phyloP scores from a whole-genome alignment of 352 stramenopile species.

The Phytophthora chlamydospora region DNA sequence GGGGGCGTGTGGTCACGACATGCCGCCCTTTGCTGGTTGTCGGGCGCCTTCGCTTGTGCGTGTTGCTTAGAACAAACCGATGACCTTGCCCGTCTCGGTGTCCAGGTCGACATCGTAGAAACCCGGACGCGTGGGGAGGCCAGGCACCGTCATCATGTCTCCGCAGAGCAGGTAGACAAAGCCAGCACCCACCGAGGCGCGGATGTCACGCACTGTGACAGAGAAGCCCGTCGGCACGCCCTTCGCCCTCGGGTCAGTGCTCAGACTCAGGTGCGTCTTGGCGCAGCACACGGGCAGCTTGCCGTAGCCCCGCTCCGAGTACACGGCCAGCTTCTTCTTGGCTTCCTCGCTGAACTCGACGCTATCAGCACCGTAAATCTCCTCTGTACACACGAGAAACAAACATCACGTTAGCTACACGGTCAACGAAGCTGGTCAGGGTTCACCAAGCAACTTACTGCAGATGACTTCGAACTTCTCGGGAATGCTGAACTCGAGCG shows the following conservation, averaged over 20 bases:
- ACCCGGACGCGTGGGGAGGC: constrained; percentile 96
- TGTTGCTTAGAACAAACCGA: constrained; percentile 91
- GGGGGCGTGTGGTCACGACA: constrained; percentile 24
- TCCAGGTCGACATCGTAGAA: constrained; percentile 99
- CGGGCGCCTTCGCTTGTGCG: not conserved
- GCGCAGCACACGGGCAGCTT: constrained; percentile 96
- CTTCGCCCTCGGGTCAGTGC: constrained; percentile 93
- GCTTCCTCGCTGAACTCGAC: constrained; percentile 96
- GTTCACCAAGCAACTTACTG: constrained; percentile 93
- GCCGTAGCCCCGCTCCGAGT: constrained; percentile 75
- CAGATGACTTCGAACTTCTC: constrained; percentile 97
- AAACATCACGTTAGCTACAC: constrained; percentile 10
- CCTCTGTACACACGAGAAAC: constrained; percentile 49
- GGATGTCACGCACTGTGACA: constrained; percentile 95
- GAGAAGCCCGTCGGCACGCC: constrained; percentile 94
- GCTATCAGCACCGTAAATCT: constrained; percentile 97
- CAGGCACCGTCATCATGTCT: constrained; percentile 99
- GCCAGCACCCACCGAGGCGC: constrained; percentile 95
- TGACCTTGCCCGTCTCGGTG: constrained; percentile 93
- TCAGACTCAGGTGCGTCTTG: constrained; percentile 99
- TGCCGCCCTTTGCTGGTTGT: constrained; percentile 30
- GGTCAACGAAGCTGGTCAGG: constrained; percentile 30
- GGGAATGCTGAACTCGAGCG: constrained; percentile 89
- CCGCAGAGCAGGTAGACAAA: constrained; percentile 96
- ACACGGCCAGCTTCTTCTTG: constrained; percentile 94